phyloP scores from a whole-genome alignment of 352 stramenopile genomes.

The Lagenidium giganteum region DNA sequence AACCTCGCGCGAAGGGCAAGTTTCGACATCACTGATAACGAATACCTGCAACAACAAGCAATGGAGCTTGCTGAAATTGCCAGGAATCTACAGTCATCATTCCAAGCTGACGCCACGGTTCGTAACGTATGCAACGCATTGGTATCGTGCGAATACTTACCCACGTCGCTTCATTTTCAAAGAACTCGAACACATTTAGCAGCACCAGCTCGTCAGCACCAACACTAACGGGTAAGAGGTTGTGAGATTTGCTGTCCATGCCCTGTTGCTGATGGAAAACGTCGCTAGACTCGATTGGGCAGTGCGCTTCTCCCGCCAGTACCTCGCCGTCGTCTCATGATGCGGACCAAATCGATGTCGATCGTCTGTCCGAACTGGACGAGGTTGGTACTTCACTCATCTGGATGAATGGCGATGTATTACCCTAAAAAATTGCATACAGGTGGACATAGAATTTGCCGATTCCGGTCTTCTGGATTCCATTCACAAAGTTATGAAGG shows the following conservation, averaged over 20 bases:
- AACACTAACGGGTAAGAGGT: slow-evolving; percentile 15
- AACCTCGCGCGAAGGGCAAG: too few species aligned
- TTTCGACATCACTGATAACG: slow-evolving; percentile 29
- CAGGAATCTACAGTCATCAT: slow-evolving; percentile 53
- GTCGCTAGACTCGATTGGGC: too few species aligned
- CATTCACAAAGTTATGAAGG: slow-evolving; percentile 77
- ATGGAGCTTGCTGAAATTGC: slow-evolving; percentile 64
- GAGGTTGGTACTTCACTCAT: slow-evolving; percentile 30
- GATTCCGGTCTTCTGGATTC: slow-evolving; percentile 81
- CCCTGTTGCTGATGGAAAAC: too few species aligned
- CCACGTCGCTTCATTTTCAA: not conserved
- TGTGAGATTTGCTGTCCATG: too few species aligned
- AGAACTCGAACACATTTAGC: not conserved
- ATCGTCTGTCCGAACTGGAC: slow-evolving; percentile 66
- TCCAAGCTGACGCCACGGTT: slow-evolving; percentile 16
- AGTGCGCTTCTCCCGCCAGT: too few species aligned
- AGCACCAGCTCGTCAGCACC: slow-evolving; percentile 13
- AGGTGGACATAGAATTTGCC: too few species aligned
- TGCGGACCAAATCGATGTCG: slow-evolving; percentile 40
- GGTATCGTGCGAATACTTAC: not conserved
- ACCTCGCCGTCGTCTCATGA: slow-evolving; percentile 32
- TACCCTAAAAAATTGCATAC: too few species aligned
- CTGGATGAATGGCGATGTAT: too few species aligned
- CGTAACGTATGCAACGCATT: too few species aligned
- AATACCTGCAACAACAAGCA: slow-evolving; percentile 50